Evolutionary conservation across 73 alveolate genomes (phyloP).

Genomic region (Paramecium biaurelia): DNA sequence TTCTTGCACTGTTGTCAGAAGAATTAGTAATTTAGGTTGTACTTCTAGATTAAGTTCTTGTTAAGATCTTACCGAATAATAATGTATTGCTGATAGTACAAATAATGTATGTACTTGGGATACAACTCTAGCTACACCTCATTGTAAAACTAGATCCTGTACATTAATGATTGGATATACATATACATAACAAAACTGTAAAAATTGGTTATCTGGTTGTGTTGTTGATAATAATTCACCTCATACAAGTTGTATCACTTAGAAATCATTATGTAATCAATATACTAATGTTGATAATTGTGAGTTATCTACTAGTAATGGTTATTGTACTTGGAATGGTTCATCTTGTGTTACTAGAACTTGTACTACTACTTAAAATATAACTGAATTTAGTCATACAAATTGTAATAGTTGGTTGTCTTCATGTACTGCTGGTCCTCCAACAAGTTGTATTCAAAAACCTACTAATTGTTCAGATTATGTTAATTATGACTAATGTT

Average conservation of each 20-base stretch:
- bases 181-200: background rate
- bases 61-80: background rate
- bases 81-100: background rate
- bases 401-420: background rate
- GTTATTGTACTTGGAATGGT: slow-evolving; percentile 16
- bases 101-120: slow-evolving; percentile 12
- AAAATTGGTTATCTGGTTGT: background rate
- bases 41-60: background rate
- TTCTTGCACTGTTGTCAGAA: slow-evolving; percentile 26
- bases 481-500: background rate
- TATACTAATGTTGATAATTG: background rate
- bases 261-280: background rate
- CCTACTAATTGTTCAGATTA: background rate
- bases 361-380: background rate
- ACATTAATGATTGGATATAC: background rate
- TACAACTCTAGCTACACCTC: slow-evolving; percentile 15
- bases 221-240: background rate
- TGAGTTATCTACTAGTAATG: background rate
- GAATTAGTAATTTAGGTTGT: slow-evolving; percentile 22
- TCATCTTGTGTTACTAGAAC: background rate
- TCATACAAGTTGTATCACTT: background rate
- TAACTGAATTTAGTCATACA: background rate
- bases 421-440: background rate
- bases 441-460: background rate
- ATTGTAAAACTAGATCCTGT: background rate